Base-by-base conservation (phyloP, 106 monocot species). In the Alisma plantagoaquatica region DNA sequence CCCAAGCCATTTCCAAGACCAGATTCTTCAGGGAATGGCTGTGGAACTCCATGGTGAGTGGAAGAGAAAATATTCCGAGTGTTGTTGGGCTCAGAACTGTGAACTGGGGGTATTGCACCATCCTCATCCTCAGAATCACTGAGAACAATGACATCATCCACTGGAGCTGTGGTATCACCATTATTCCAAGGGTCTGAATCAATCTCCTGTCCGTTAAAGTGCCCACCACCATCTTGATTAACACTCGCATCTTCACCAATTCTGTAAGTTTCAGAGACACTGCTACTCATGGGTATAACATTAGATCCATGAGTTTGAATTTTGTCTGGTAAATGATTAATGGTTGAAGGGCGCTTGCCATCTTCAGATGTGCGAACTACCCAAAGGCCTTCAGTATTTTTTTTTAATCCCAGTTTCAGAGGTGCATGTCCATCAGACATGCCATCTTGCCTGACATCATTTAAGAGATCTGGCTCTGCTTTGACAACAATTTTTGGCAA, bases 61-160 rank as follows among this genome's bases (percentile, higher is more conserved):
- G 32, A 30, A 27, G 71, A 5, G 71, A 59, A 63, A 42, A 62
- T 27, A 44, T 52, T 60, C 27, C 16, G 64, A 59, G 26, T 54
- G 35, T 59, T 43, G 63, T 48, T 54, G 43, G 41, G 21, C 10
- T 55, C 47, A 54, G n/a, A 29, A 17, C 51, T 28, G 18, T 51
- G 73, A 63, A 70, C 10, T 55, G 49, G 51, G 10, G 61, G 23
- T 43, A 61, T 21, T 23, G 56, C 52, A 31, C 53, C n/a, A 41
- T 85, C 75, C 12, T 80, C 84, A 29, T 91, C 90, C 51, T 87
- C 93, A 30, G 93, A 87, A 48, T 93, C 93, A 60, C 77, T 87
- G 10, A 87, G 77, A 31, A 87, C 69, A 49, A 93, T 93, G 43
- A 93, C 45, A 48, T 76, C 70, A 50, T 75, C 68, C 30, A 75